Conservation (phyloP, 164 flowering plant species). For the Sedum album region DNA sequence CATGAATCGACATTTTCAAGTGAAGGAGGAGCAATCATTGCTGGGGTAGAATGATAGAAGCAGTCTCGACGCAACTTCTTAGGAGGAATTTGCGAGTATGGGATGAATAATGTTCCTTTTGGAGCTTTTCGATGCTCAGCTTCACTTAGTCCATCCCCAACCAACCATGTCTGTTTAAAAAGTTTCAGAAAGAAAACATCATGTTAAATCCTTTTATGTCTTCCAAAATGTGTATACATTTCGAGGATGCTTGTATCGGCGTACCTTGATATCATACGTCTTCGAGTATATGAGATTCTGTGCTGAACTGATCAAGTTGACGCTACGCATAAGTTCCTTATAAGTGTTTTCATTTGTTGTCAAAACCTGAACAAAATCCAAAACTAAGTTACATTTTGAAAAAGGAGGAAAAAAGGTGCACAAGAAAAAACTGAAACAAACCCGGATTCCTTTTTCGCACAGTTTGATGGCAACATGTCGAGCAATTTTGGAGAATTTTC, state of each 20-base stretch:
- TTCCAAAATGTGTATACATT: neutral
- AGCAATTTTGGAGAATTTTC: conserved; percentile 28
- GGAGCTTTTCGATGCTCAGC: conserved; percentile 35
- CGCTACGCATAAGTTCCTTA: conserved; percentile 18
- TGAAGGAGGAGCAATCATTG: conserved; percentile 38
- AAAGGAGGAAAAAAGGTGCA: neutral
- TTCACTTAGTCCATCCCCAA: conserved; percentile 39
- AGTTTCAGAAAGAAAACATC: neutral
- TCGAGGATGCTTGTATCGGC: neutral
- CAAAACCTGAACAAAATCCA: conserved; percentile 19
- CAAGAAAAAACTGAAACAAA: conserved; percentile 8
- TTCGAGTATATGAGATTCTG: conserved; percentile 22
- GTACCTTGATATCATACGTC: conserved; percentile 20
- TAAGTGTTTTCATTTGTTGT: conserved; percentile 18
- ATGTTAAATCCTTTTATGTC: too few relatives aligned
- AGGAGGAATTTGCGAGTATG: conserved; percentile 44
- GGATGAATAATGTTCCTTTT: conserved; percentile 47
- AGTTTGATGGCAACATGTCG: conserved; percentile 18
- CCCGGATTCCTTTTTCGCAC: conserved; percentile 40
- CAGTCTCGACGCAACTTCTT: conserved; percentile 39
- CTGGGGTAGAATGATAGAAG: conserved; percentile 38
- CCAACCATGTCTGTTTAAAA: conserved; percentile 37
- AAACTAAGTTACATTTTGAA: neutral
- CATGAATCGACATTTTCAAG: conserved; percentile 49
- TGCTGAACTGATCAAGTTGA: neutral